Evolutionary conservation across 345 rosid species (phyloP), one percentile per base, ranked within the genome.

Genomic region (Gynandropsis gynandra): DNA sequence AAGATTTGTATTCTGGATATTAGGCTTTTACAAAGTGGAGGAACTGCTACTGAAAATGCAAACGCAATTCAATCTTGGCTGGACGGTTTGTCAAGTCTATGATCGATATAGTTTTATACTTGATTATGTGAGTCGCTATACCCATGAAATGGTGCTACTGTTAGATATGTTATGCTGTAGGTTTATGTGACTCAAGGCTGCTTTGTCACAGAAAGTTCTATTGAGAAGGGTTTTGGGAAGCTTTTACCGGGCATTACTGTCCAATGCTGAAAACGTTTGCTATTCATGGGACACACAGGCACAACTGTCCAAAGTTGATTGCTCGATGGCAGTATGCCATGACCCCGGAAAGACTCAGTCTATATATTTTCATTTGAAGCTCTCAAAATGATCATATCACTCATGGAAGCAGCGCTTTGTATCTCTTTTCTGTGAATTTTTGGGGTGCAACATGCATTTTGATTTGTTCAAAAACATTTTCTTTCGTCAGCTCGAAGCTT

Each of bases 261-360:
- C 60, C 31, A 77, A 69, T 51, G 52, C 54, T 51, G 43, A 45
- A 8, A 34, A 42, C 14, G 16, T 36, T 54, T 48, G 42, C 59
- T 54, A 39, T 41, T 62, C 8, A 24, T 66, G 54, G 43, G 48
- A 40, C 59, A 64, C 42, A 67, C 85, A 87, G 87, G 82, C 77
- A 81, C 65, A 69, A 80, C 36, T 73, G 73, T 67, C 96, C 98
- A 3, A 81, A 87, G 93, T 54, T 92, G 69, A 57, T 82, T 56
- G 82, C 94, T 68, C 95, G 87, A 55, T 82, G 82, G 83, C 98
- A 87, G 58, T 45, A 79, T 68, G 98, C 70, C 14, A 95, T 87
- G 10, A 87, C 95, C 49, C n/a, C 86, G 97, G 54, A 76, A 70
- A 58, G 97, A 92, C 76, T 58, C 61, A 50, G 85, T 76, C 37